Base-by-base conservation (phyloP, 164 flowering plant genomes). In the Aristolochia californica region DNA sequence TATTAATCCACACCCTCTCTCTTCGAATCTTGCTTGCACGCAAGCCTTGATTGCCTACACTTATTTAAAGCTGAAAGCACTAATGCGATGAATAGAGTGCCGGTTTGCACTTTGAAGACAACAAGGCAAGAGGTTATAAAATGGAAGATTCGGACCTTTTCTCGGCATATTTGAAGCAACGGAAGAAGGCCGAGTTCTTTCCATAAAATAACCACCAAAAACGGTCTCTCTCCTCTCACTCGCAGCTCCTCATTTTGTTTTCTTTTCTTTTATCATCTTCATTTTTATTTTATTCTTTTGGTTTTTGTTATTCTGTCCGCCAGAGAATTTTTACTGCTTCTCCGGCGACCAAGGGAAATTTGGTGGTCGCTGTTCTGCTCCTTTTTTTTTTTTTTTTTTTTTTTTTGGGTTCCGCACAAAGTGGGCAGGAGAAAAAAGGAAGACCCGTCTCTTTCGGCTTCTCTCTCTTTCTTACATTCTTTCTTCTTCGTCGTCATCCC, bases 311-410 rank as follows among this genome's bases (percentile, higher is more conserved):
- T 47, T 1, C 10, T 17, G 50, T 17, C 40, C 1, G 22, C 10
- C 8, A 17, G 50, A 18, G 50, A 14, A 47, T 47, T 50, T 50
- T 22, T 13, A 50, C 12, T 22, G 54, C 54, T 16, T 20, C 54
- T 50, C 54, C 54, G 54, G 27, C 28, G 54, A 26, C 23, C 54
- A 20, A 50, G 54, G 54, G 54, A 26, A 50, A 34, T 22, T 20
- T 11, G 5, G 54, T 50, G 54, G 54, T 50, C 54, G 26, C 54
- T 50, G 54, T 23, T 34, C 40, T 34, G 40, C 40, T 34, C 40
- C 10, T 1, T 1, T 12, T 34, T 34, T 34, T 28, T 28, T 7
- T 7, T 2, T 28, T 7, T 7, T 2, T n/a, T n/a, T n/a, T n/a
- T n/a, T n/a, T 17, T 17, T 16, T n/a, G 51, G 51, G 21, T 23